phyloP scores from a whole-genome alignment of 495 filamentous ascomycete species.

The Penicillium bialowiezense region DNA sequence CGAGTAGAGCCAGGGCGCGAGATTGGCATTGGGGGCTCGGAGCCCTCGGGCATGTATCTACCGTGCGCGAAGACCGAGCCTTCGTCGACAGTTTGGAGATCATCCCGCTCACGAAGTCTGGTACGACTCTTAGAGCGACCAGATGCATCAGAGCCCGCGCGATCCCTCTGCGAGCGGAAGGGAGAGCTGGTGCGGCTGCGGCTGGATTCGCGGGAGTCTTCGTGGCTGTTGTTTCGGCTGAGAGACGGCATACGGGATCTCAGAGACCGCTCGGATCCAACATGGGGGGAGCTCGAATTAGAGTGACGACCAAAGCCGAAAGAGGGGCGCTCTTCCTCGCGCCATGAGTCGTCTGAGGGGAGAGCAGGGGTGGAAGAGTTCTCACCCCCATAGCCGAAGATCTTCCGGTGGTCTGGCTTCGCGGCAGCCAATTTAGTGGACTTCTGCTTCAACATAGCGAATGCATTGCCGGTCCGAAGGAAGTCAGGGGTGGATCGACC shows the following conservation, averaged over 20 bases:
- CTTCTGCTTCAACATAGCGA: constrained; percentile 68
- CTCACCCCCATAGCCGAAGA: constrained; percentile 64
- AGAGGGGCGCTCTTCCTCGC: constrained; percentile 42
- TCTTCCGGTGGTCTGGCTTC: constrained; percentile 60
- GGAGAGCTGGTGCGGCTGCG: constrained; percentile 40
- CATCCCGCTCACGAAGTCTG: constrained; percentile 43
- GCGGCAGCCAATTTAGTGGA: constrained; percentile 59
- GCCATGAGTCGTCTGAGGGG: constrained; percentile 41
- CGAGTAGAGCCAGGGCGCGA: constrained; percentile 37
- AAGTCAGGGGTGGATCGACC: constrained; percentile 46
- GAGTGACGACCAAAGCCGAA: constrained; percentile 36
- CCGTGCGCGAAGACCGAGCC: constrained; percentile 28
- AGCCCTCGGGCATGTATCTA: constrained; percentile 22
- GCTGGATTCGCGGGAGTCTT: constrained; percentile 41
- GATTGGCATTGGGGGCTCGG: constrained; percentile 22
- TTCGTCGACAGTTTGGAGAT: constrained; percentile 40
- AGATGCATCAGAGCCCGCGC: constrained; percentile 61
- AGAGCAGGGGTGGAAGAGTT: constrained; percentile 51
- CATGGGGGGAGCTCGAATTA: constrained; percentile 43
- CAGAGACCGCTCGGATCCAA: constrained; percentile 31
- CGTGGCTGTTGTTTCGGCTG: constrained; percentile 32
- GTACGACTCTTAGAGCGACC: constrained; percentile 56
- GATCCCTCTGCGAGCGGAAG: constrained; percentile 47
- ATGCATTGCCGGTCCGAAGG: constrained; percentile 52
- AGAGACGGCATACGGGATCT: constrained; percentile 34